These are phyloP conservation scores for Pleurotus ostreatus DNA, from an alignment of 768 basidiomycete species.

Conservation along the genomic window DNA sequence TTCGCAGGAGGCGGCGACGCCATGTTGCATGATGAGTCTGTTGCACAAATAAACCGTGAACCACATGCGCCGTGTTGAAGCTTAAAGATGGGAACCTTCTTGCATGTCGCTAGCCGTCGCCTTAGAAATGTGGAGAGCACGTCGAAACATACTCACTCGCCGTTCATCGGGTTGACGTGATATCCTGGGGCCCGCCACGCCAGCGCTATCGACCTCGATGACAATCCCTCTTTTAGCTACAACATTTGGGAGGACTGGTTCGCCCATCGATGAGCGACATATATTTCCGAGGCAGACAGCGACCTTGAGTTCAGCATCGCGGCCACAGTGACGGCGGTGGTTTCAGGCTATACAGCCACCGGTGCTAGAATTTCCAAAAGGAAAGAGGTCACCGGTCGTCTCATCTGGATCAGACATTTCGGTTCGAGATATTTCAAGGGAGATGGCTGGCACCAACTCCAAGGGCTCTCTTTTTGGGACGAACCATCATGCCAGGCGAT, in stretches of 20 bases:
- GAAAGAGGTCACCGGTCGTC: neutral
- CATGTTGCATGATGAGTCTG: conserved; percentile 42
- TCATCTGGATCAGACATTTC: neutral
- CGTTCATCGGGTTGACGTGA: too few relatives aligned
- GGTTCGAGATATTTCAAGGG: neutral
- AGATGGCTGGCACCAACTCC: neutral
- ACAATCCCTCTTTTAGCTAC: conserved; percentile 64
- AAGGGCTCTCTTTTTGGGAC: neutral
- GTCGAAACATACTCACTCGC: too few relatives aligned
- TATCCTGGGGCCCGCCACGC: conserved; percentile 18
- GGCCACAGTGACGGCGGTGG: neutral
- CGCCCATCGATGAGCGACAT: conserved; percentile 90
- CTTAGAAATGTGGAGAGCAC: too few relatives aligned
- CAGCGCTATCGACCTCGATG: conserved; percentile 77
- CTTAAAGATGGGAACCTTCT: conserved; percentile 43
- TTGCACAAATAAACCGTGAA: neutral
- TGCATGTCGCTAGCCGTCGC: conserved; percentile 43
- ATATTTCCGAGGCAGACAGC: conserved; percentile 80
- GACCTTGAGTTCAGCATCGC: conserved; percentile 39
- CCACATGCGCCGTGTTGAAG: neutral
- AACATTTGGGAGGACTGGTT: conserved; percentile 74
- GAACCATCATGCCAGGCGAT: conserved; percentile 27
- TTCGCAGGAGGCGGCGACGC: conserved; percentile 62
- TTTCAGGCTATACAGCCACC: neutral
- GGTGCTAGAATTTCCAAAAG: too few relatives aligned